Evolutionary conservation across 371 early-diverging fungal genomes (phyloP).

Genomic region (Mucor velutinosus): DNA sequence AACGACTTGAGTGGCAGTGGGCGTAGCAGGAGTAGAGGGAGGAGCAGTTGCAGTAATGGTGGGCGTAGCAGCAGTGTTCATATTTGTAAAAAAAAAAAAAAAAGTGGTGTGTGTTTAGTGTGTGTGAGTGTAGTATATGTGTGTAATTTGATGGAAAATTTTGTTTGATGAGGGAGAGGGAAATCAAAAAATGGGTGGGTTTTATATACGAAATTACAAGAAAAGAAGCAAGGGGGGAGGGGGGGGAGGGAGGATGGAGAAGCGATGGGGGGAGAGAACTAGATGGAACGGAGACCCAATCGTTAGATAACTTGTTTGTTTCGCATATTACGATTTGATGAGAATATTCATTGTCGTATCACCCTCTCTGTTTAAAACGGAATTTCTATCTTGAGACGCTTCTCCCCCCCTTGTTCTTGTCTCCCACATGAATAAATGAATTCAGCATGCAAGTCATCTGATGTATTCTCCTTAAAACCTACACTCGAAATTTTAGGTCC

Average conservation of each 20-base stretch:
- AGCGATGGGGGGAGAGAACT: background rate
- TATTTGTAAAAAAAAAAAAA: background rate
- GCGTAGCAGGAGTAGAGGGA: background rate
- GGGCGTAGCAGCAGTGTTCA: background rate
- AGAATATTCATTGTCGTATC: background rate
- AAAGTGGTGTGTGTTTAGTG: background rate
- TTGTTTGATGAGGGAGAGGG: background rate
- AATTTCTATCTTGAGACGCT: background rate
- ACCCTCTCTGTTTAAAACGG: background rate
- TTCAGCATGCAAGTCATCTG: conserved; percentile 3
- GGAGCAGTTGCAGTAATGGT: background rate
- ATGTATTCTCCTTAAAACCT: background rate
- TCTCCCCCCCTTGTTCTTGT: background rate
- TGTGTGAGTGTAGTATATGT: background rate
- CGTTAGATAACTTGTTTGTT: background rate
- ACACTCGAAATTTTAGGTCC: background rate
- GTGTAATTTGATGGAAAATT: background rate
- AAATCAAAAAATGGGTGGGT: background rate
- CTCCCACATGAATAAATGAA: background rate
- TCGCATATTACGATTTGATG: background rate
- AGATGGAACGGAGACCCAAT: background rate
- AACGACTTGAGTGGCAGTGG: background rate
- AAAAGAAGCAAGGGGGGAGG: conserved; percentile 1
- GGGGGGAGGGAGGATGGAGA: background rate
- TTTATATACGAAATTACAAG: background rate